Percentiles rank a stretch among this genome's conserved stretches.
phyloP scores from a whole-genome alignment of 2,329 filamentous ascomycete species.

The Arthrobotrys sinensis region DNA sequence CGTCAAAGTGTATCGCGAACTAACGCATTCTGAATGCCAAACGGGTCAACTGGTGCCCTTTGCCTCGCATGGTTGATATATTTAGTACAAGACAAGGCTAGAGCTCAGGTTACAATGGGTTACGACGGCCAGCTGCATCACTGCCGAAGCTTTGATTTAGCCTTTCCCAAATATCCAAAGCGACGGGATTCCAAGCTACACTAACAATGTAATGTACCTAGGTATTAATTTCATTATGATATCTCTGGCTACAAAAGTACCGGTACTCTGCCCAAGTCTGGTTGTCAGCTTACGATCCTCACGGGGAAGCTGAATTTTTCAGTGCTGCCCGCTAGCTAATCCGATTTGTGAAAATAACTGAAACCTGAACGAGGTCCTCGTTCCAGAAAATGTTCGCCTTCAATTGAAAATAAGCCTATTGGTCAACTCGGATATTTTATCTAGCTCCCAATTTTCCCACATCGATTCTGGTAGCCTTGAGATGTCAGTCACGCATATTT shows the following conservation, averaged over 20 bases:
- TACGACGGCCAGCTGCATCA: constrained; percentile 35
- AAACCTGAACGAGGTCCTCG: neutral
- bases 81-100: constrained; percentile 19
- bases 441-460: neutral
- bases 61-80: constrained; percentile 4
- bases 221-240: too few species aligned
- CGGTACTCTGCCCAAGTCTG: neutral
- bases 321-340: constrained; percentile 9
- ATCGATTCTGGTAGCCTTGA: neutral
- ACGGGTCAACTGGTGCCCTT: neutral
- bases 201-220: too few species aligned
- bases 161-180: neutral
- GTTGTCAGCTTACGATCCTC: neutral
- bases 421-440: neutral
- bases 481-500: neutral
- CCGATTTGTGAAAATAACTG: constrained; percentile 13
- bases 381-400: neutral
- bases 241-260: constrained; percentile 5
- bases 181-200: neutral
- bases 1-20: too few species aligned
- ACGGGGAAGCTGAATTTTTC: neutral
- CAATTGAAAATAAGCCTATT: neutral
- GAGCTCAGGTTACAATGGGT: constrained; percentile 2
- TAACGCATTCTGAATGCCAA: neutral
- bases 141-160: neutral